A percentile compares a stretch with the other conserved stretches of the same genome.
Conservation (phyloP, 225 moss, liverwort and hornwort species). For the Polytrichum commune region DNA sequence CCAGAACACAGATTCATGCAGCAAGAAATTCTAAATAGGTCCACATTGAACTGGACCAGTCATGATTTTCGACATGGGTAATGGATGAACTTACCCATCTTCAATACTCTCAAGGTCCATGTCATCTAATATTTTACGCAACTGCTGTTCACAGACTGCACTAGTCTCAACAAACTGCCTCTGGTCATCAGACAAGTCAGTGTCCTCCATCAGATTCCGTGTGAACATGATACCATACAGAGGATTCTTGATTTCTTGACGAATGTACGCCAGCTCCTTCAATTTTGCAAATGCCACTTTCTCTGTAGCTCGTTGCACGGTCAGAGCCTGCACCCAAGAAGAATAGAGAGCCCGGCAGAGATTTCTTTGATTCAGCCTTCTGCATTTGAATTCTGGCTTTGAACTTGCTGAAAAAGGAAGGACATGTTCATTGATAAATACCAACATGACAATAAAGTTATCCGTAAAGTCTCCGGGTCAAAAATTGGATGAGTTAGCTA, state of each 20-base stretch:
- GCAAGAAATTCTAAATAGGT: neutral
- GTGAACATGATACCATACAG: constrained; percentile 53
- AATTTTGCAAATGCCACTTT: constrained; percentile 58
- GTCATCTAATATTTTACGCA: constrained; percentile 58
- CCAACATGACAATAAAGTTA: too few relatives aligned
- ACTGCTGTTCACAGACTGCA: constrained; percentile 47
- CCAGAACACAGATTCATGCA: neutral
- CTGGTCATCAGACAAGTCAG: constrained; percentile 47
- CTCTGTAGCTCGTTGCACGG: constrained; percentile 56
- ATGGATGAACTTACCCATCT: constrained; percentile 33
- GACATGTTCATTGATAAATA: too few relatives aligned
- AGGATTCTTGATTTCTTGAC: constrained; percentile 55
- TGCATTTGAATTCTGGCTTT: too few relatives aligned
- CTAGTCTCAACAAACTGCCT: constrained; percentile 51
- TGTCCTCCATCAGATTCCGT: constrained; percentile 54
- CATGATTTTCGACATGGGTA: neutral
- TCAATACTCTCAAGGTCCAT: constrained; percentile 63
- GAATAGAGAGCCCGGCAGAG: too few relatives aligned
- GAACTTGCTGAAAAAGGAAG: too few relatives aligned
- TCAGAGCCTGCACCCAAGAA: constrained; percentile 34
- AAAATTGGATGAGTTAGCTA: too few relatives aligned
- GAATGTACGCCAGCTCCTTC: constrained; percentile 49
- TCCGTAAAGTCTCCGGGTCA: too few relatives aligned
- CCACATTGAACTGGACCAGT: neutral
- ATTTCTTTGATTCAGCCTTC: too few relatives aligned